These are phyloP conservation scores for Penicillium decumbens DNA, from an alignment of 2,329 filamentous ascomycete genomes.

Conservation along the genomic window DNA sequence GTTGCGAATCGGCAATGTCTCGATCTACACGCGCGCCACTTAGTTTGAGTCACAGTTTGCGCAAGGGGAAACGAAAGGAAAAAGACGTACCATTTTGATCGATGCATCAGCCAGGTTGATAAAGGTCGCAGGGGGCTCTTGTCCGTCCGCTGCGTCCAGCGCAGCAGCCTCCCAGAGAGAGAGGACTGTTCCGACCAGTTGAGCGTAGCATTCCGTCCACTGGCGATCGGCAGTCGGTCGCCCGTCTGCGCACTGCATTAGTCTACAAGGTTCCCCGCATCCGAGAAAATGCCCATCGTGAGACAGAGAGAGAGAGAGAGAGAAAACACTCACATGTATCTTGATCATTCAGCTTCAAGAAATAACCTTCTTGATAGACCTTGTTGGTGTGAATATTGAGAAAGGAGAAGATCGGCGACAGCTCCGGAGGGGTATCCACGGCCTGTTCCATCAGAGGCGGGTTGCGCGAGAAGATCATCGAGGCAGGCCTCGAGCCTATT, in stretches of 20 bases:
- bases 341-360: slow-evolving; percentile 91
- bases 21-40: slow-evolving; percentile 57
- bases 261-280: slow-evolving; percentile 9
- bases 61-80: background rate
- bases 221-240: slow-evolving; percentile 77
- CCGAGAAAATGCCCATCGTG: background rate
- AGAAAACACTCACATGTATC: slow-evolving; percentile 67
- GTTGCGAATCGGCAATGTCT: slow-evolving; percentile 81
- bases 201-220: slow-evolving; percentile 96
- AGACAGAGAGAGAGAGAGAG: background rate
- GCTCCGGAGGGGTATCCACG: slow-evolving; percentile 81
- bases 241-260: slow-evolving; percentile 60
- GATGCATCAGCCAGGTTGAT: slow-evolving; percentile 97
- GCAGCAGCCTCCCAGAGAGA: slow-evolving; percentile 94
- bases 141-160: slow-evolving; percentile 79
- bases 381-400: slow-evolving; percentile 95
- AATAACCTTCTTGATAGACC: slow-evolving; percentile 96
- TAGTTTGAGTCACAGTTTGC: slow-evolving; percentile 1
- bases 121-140: slow-evolving; percentile 82
- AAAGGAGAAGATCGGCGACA: slow-evolving; percentile 89
- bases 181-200: slow-evolving; percentile 89
- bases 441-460: slow-evolving; percentile 80
- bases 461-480: slow-evolving; percentile 80
- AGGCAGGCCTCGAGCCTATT: slow-evolving; percentile 65
- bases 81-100: slow-evolving; percentile 80